Conservation (phyloP, 257 asterid species). For the Salvia rosmarinus region DNA sequence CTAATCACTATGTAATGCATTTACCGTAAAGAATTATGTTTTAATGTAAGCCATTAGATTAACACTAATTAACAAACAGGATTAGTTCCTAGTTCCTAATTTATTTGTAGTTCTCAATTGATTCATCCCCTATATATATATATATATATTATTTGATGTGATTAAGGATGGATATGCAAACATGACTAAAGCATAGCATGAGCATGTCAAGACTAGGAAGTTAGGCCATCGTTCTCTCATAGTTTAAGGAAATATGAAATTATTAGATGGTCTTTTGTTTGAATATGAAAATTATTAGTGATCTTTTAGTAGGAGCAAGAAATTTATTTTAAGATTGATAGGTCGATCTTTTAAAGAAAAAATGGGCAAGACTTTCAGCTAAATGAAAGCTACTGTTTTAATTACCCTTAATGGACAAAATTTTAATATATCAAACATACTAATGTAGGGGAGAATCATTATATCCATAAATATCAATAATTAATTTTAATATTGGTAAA, state of each 20-base stretch:
- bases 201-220: neutral
- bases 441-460: too few relatives aligned
- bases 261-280: neutral
- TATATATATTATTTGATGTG: neutral
- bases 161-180: neutral
- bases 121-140: too few relatives aligned
- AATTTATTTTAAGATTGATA: neutral
- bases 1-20: too few relatives aligned
- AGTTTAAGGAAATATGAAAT: neutral
- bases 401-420: neutral
- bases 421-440: neutral
- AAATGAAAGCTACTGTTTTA: too few relatives aligned
- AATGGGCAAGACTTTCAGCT: neutral
- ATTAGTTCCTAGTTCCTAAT: too few relatives aligned
- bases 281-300: neutral
- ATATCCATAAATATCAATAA: too few relatives aligned
- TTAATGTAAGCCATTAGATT: too few relatives aligned
- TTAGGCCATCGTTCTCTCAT: neutral
- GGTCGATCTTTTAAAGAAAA: neutral
- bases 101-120: too few relatives aligned
- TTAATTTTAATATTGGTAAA: too few relatives aligned
- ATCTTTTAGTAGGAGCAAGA: neutral
- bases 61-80: too few relatives aligned
- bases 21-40: too few relatives aligned
- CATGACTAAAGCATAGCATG: neutral